Base-by-base conservation (phyloP, 257 asterid genomes). In the Solanum sejunctum region DNA sequence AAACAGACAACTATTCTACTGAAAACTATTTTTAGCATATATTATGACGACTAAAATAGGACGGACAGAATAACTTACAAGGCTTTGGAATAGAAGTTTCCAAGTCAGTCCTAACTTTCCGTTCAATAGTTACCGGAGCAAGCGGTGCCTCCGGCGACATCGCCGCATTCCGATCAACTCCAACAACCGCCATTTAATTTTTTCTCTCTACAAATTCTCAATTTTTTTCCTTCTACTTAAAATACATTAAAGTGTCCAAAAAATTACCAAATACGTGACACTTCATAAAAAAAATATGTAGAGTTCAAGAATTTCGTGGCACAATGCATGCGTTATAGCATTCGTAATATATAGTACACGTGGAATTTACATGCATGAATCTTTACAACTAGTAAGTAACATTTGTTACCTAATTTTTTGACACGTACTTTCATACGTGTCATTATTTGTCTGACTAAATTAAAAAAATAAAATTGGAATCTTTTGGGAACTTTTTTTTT, bases 21-120 rank as follows among this genome's bases (percentile, higher is more conserved):
- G 36, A 32, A 32, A 32, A 32, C 36, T 32, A 32, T 32, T 32
- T 32, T 32, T 3, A 32, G 36, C 3, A 32, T 32, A 32, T 32
- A 32, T 32, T 32, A 36, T 36, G 41, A 36, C 41, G 6, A 36
- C 6, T 36, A 36, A 36, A 36, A 36, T 36, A 5, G 41, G 41
- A 36, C 41, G 1, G 41, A 36, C 6, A 36, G 41, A 36, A 5
- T 10, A 20, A 58, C 92, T 91, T 87, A 94, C 99, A 96, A 11
- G 99, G 99, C 86, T 96, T 96, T 0, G 98, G 99, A 63, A 96
- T 89, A 20, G 88, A 86, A 41, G 91, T 87, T 78, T 94, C 99
- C 89, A 96, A 87, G 45, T 96, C 98, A 49, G 90, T 79, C 51
- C 97, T 89, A 49, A 94, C 91, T 10, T 91, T 92, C 2, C 98